Conservation (phyloP, 2,329 filamentous ascomycete genomes). For the Blastomyces silverae region DNA sequence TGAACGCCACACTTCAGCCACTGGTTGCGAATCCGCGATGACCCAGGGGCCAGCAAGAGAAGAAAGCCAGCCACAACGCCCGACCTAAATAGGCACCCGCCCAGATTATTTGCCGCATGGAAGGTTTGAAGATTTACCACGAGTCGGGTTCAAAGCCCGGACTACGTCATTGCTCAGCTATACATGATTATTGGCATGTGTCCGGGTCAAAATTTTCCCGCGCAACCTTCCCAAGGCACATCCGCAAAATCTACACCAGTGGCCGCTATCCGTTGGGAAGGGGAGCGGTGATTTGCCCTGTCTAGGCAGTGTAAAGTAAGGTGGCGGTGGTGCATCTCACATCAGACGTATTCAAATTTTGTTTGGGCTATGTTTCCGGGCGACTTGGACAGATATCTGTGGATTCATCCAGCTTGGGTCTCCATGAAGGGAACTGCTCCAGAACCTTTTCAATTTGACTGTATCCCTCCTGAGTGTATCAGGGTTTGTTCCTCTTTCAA, state of each 20-base stretch:
- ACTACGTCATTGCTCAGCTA: background rate
- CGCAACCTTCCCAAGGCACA: background rate
- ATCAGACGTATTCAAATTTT: background rate
- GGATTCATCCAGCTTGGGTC: background rate
- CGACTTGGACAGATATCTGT: background rate
- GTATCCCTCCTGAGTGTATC: background rate
- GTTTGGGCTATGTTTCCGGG: background rate
- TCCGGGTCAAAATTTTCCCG: background rate
- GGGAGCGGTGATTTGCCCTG: background rate
- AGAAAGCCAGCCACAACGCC: background rate
- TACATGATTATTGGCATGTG: background rate
- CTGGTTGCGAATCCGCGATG: background rate
- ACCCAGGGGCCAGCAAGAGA: background rate
- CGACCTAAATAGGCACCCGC: background rate
- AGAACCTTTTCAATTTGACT: background rate
- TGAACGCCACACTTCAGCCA: constrained; percentile 12
- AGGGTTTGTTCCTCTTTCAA: background rate
- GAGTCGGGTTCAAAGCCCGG: too few species aligned
- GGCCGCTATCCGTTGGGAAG: too few species aligned
- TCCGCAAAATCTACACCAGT: background rate
- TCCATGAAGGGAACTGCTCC: background rate
- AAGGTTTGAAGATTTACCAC: background rate
- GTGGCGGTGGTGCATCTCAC: background rate
- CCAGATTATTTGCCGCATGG: background rate
- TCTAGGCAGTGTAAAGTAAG: background rate